Percentiles rank a stretch among this genome's conserved stretches.
Evolutionary conservation across 345 rosid species (phyloP).

Genomic region (Mercurialis annua): DNA sequence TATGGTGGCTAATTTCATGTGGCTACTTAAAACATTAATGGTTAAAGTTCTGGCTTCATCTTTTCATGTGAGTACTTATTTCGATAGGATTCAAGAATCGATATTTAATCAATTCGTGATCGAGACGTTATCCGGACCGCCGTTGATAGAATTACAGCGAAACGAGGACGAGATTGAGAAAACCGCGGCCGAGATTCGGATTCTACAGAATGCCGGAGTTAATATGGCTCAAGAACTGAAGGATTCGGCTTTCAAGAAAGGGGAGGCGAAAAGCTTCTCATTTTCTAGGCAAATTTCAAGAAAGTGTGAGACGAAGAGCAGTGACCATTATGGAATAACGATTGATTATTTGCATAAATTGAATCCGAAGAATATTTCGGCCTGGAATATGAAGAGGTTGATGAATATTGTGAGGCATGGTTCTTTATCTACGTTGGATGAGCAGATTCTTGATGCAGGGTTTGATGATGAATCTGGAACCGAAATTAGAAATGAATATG

Average conservation of each 20-base stretch:
- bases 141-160: conserved; percentile 50
- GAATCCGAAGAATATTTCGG: conserved; percentile 71
- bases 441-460: conserved; percentile 46
- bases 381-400: conserved; percentile 98
- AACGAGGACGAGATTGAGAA: conserved; percentile 49
- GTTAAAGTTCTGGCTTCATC: conserved; percentile 84
- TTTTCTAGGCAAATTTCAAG: conserved; percentile 31
- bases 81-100: conserved; percentile 84
- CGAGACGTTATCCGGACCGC: conserved; percentile 78
- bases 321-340: conserved; percentile 45
- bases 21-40: conserved; percentile 83
- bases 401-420: conserved; percentile 78
- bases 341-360: conserved; percentile 67
- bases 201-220: conserved; percentile 61
- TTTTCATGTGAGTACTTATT: conserved; percentile 88
- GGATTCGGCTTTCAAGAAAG: conserved; percentile 44
- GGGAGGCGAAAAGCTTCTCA: conserved; percentile 40
- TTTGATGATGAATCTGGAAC: conserved; percentile 54
- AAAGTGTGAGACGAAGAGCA: conserved; percentile 25
- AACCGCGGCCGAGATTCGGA: conserved; percentile 42
- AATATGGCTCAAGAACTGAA: conserved; percentile 54
- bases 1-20: conserved; percentile 54
- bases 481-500: conserved; percentile 65
- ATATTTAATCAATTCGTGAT: conserved; percentile 78
- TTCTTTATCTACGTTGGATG: conserved; percentile 71